These are phyloP conservation scores for Panicum hallii DNA, from an alignment of 202 grass and related monocot genomes.

Conservation along the genomic window DNA sequence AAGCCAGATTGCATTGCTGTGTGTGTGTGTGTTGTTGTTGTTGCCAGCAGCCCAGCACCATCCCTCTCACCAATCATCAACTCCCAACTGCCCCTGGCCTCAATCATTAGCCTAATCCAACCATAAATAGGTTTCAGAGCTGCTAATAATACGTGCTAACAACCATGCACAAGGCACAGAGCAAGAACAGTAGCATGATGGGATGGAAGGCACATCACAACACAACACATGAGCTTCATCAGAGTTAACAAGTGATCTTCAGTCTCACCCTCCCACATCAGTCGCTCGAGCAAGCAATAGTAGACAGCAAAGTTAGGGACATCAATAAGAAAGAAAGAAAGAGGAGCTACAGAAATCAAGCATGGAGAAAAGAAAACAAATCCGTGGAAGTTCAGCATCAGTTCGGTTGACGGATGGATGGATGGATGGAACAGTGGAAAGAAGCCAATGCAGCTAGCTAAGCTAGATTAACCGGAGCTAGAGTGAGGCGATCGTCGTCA, in stretches of 20 bases:
- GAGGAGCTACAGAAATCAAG: conserved; percentile 10
- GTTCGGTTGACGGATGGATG: neutral
- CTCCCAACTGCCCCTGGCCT: neutral
- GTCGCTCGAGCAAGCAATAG: conserved; percentile 6
- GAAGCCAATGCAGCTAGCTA: conserved; percentile 46
- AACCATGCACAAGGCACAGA: conserved; percentile 1
- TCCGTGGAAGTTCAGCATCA: conserved; percentile 39
- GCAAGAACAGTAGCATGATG: conserved; percentile 16
- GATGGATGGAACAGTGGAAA: conserved; percentile 40
- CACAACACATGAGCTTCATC: neutral
- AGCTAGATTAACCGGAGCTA: conserved; percentile 36
- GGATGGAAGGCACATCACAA: neutral
- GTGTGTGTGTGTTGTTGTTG: neutral
- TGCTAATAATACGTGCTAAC: neutral
- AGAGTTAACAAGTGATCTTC: neutral
- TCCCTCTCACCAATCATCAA: conserved; percentile 15
- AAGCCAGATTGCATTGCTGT: neutral
- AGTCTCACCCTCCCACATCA: conserved; percentile 38
- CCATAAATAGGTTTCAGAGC: neutral
- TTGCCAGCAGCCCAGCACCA: neutral
- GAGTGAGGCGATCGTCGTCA: neutral
- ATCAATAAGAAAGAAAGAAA: neutral
- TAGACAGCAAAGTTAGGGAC: conserved; percentile 7
- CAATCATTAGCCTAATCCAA: neutral
- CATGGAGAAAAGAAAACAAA: neutral